Percentiles rank a stretch among this genome's conserved stretches.
phyloP scores from a whole-genome alignment of 208 protist species.

The Wallacemonas collosoma region DNA sequence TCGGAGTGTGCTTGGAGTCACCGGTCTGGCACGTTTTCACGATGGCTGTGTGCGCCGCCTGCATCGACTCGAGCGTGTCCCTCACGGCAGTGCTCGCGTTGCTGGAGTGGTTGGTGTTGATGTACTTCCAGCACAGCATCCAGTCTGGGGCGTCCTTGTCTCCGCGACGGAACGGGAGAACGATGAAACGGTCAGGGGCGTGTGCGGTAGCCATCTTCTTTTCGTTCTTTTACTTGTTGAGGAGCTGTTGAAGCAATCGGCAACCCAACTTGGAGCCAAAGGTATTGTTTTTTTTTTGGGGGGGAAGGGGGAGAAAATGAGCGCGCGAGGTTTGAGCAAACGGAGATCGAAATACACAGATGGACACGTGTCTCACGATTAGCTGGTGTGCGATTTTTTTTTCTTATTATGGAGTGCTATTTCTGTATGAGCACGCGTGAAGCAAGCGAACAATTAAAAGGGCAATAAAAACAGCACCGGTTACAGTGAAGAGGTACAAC shows the following conservation, averaged over 20 bases:
- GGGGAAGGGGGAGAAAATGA: slow-evolving; percentile 6
- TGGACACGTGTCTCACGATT: too few relatives aligned
- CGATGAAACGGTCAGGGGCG: slow-evolving; percentile 60
- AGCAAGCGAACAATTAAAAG: too few relatives aligned
- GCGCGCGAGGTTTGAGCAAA: too few relatives aligned
- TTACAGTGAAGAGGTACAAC: too few relatives aligned
- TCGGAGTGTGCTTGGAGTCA: slow-evolving; percentile 56
- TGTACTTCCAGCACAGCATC: slow-evolving; percentile 62
- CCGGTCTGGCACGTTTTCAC: slow-evolving; percentile 54
- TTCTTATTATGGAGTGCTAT: too few relatives aligned
- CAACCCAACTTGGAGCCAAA: background rate
- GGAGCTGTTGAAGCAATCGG: too few relatives aligned
- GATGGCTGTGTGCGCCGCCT: slow-evolving; percentile 60
- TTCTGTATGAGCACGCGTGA: too few relatives aligned
- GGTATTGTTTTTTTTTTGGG: slow-evolving; percentile 19
- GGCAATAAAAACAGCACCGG: too few relatives aligned
- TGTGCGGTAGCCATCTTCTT: slow-evolving; percentile 39
- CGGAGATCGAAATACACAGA: too few relatives aligned
- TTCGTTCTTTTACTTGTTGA: background rate
- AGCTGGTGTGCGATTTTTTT: too few relatives aligned
- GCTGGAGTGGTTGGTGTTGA: slow-evolving; percentile 62
- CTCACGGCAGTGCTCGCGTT: slow-evolving; percentile 63
- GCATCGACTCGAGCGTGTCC: slow-evolving; percentile 67
- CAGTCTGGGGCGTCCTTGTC: slow-evolving; percentile 76
- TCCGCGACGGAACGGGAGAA: slow-evolving; percentile 67